phyloP scores from a whole-genome alignment of 331 rosid species.

The Cydonia oblonga region DNA sequence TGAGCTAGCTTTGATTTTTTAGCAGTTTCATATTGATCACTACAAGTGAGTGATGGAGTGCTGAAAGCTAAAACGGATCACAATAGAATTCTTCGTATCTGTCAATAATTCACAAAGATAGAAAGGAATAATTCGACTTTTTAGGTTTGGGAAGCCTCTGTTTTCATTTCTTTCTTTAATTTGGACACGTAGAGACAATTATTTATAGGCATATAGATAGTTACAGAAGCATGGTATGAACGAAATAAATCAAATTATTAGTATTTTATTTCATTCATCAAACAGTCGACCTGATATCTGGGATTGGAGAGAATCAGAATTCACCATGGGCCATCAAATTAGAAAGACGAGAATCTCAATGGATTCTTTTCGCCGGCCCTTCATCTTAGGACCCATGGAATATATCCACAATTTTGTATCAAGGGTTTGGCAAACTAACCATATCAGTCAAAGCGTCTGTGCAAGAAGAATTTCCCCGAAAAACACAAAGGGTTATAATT shows the following conservation, averaged over 20 bases:
- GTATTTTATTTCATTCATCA: too few species aligned
- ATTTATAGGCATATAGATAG: too few species aligned
- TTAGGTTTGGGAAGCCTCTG: background rate
- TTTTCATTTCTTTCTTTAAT: too few species aligned
- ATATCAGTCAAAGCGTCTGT: too few species aligned
- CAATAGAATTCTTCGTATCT: background rate
- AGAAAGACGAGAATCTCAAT: background rate
- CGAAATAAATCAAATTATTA: too few species aligned
- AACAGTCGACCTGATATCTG: background rate
- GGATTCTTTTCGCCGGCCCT: background rate
- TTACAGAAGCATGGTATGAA: too few species aligned
- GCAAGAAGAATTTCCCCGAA: too few species aligned
- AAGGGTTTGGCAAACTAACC: background rate
- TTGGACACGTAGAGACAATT: too few species aligned
- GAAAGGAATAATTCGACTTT: background rate
- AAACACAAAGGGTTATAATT: too few species aligned
- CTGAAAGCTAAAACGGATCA: background rate
- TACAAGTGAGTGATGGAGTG: background rate
- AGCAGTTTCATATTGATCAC: background rate
- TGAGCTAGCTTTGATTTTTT: too few species aligned
- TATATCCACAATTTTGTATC: background rate
- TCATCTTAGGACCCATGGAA: too few species aligned
- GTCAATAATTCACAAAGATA: background rate
- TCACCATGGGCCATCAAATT: background rate
- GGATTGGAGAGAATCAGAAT: slow-evolving; percentile 7